Conservation (phyloP, 768 basidiomycete species). For the Hypholoma fasciculare region DNA sequence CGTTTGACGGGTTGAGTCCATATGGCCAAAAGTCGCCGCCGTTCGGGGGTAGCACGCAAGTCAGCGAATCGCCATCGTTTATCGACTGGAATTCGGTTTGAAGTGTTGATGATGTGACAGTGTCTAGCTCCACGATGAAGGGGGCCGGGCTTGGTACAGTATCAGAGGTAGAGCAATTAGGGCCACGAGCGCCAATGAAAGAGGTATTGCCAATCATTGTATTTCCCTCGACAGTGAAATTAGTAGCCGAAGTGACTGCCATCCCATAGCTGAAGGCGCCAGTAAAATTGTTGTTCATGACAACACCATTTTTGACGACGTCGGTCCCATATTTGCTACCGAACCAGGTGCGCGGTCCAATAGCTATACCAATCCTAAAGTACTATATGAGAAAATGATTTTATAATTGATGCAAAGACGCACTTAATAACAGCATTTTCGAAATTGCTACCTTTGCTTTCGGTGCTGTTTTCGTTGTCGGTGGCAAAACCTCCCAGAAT, state of each 20-base stretch:
- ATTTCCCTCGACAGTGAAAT: slow-evolving; percentile 71
- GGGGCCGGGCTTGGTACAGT: slow-evolving; percentile 53
- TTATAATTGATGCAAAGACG: slow-evolving; percentile 17
- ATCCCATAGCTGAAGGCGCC: slow-evolving; percentile 78
- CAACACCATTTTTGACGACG: slow-evolving; percentile 54
- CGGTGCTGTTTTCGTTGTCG: slow-evolving; percentile 35
- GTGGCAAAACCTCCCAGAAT: slow-evolving; percentile 71
- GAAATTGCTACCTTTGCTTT: slow-evolving; percentile 53
- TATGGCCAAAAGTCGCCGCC: slow-evolving; percentile 77
- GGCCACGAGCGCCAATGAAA: slow-evolving; percentile 70
- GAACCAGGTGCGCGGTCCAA: slow-evolving; percentile 80
- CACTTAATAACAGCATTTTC: slow-evolving; percentile 73
- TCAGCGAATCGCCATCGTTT: slow-evolving; percentile 55
- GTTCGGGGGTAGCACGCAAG: slow-evolving; percentile 65
- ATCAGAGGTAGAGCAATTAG: slow-evolving; percentile 57
- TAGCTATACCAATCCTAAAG: slow-evolving; percentile 73
- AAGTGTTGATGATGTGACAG: slow-evolving; percentile 37
- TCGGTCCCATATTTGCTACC: slow-evolving; percentile 50
- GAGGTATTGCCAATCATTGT: slow-evolving; percentile 65
- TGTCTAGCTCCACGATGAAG: slow-evolving; percentile 56
- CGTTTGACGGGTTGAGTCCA: slow-evolving; percentile 47
- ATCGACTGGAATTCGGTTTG: slow-evolving; percentile 57
- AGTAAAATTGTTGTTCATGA: slow-evolving; percentile 56
- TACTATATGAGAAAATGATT: neutral
- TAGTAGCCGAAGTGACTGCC: slow-evolving; percentile 58